Conservation (phyloP, 75 land plant genomes). For the Sequoiadendron giganteum region DNA sequence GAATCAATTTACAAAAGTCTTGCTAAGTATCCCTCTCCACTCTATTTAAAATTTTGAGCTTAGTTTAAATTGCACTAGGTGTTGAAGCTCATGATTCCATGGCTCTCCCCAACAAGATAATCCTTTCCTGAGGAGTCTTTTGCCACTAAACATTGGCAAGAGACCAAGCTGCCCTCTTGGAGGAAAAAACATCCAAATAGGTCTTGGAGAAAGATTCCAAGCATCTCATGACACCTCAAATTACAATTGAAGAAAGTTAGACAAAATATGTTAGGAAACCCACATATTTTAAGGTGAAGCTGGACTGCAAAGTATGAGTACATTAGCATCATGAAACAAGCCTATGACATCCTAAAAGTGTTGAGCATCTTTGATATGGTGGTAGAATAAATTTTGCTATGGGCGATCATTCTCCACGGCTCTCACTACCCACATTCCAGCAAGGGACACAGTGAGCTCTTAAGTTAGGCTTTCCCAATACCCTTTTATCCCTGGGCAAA, state of each 20-base stretch:
- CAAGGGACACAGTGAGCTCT: not conserved
- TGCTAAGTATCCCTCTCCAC: not conserved
- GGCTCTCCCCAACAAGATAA: not conserved
- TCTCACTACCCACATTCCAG: not conserved
- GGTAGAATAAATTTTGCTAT: not conserved
- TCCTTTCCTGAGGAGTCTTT: not conserved
- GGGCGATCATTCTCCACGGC: not conserved
- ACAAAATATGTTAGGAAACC: not conserved
- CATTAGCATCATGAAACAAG: not conserved
- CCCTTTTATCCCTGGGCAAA: not conserved
- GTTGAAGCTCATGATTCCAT: not conserved
- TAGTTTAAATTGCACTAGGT: not conserved
- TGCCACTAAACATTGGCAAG: not conserved
- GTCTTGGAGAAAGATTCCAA: not conserved
- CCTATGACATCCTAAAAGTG: not conserved
- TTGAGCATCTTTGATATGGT: not conserved
- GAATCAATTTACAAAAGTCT: not conserved
- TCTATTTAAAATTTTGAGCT: not conserved
- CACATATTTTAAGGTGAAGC: not conserved
- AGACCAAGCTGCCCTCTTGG: not conserved
- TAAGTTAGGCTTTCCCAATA: not conserved
- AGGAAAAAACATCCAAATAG: not conserved
- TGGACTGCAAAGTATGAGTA: not conserved
- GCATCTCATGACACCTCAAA: not conserved
- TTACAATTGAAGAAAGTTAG: not conserved